Evolutionary conservation across 2,329 filamentous ascomycete species (phyloP), one percentile per base, ranked within the genome.

Genomic region (Epichloe glyceriae): DNA sequence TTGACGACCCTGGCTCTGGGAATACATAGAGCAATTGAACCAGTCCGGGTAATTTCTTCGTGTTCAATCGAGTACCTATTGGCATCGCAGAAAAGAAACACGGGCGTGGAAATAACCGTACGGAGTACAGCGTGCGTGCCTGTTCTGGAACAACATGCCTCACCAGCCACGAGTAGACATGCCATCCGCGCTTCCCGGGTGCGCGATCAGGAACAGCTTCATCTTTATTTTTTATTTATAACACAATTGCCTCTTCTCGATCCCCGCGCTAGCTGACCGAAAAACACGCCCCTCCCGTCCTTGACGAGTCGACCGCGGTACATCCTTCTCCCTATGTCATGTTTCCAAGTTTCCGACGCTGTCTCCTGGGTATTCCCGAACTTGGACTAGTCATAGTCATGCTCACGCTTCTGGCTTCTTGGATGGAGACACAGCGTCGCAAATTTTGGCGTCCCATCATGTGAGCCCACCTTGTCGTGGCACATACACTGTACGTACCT

Each of bases 381-480:
- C 38, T 19, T 10, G 35, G 49, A 17, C 42, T 40, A 17, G 48
- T 46, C 43, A 46, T 40, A 17, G 48, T 46, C 43, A 46, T 42
- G 22, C 35, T 50, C 48, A 12, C 33, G 19, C n/a, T 38, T n/a
- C n/a, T 38, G n/a, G n/a, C n/a, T n/a, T n/a, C n/a, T n/a, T n/a
- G 14, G 37, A 38, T 38, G 37, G 37, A n/a, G 14, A 20, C 15
- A 46, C 17, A 35, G 37, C 49, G 49, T 50, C 50, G 45, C 19
- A 48, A 17, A 8, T 22, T 39, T 39, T 42, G 49, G 52, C 49
- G 49, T n/a, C 46, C 46, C 41, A 35, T 49, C 49, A 51, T 51
- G 46, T 51, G 52, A 51, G 41, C 40, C 39, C 46, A 43, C 37
- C 30, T 51, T 51, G 39, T n/a, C 30, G 37, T 39, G 45, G 48